phyloP scores from a whole-genome alignment of 2,329 filamentous ascomycete genomes.

The Diaporthe velutina region DNA sequence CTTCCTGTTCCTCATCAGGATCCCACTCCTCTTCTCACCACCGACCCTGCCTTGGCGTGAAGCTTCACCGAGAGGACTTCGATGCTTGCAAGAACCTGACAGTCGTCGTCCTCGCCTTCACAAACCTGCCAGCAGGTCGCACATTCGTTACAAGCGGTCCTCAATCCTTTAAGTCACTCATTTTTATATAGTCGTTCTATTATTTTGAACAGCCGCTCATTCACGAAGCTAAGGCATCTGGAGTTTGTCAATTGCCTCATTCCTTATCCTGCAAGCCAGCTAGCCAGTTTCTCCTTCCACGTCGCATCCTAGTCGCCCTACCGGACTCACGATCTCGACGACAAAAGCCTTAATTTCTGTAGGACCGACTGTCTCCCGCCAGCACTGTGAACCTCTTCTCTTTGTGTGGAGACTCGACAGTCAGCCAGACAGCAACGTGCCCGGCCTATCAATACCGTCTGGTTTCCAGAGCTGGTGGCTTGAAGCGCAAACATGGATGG shows the following conservation, averaged over 20 bases:
- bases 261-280: constrained; percentile 9
- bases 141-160: constrained; percentile 63
- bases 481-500: constrained; percentile 40
- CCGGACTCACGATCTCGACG: constrained; percentile 37
- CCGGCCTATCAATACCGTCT: constrained; percentile 1
- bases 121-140: constrained; percentile 69
- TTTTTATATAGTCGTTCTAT: constrained; percentile 44
- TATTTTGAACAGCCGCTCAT: constrained; percentile 38
- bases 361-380: constrained; percentile 31
- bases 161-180: constrained; percentile 47
- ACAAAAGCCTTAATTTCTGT: constrained; percentile 29
- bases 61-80: constrained; percentile 39
- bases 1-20: constrained; percentile 38
- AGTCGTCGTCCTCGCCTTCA: constrained; percentile 39
- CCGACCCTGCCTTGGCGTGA: constrained; percentile 38
- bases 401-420: not conserved
- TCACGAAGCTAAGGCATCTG: constrained; percentile 31
- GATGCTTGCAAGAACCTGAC: constrained; percentile 32
- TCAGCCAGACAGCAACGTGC: not conserved
- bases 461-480: not conserved
- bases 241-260: constrained; percentile 27
- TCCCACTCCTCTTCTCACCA: constrained; percentile 38
- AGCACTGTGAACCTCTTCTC: constrained; percentile 33
- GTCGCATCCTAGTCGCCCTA: not conserved
- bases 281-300: not conserved